Percentiles rank a stretch among this genome's conserved stretches.
Evolutionary conservation across 805 yeast species (phyloP).

Genomic region (Yarrowia sp.): DNA sequence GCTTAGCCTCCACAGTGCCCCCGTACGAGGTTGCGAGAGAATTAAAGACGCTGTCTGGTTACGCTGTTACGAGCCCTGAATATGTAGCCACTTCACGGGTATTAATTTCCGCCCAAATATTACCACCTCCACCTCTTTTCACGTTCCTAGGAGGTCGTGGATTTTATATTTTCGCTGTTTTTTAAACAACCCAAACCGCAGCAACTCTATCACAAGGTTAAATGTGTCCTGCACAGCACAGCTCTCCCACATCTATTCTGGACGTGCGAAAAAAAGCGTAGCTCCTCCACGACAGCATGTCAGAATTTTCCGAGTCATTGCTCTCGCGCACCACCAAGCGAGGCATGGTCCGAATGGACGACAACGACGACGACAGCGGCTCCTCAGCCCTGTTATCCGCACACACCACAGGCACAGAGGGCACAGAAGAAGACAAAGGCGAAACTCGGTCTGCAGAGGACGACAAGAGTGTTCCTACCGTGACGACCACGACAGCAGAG

Average conservation of each 20-base stretch:
- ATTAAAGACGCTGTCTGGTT: too few relatives aligned
- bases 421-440: slow-evolving; percentile 25
- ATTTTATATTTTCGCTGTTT: not conserved
- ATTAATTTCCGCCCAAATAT: too few relatives aligned
- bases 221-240: slow-evolving; percentile 29
- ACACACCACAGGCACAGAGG: slow-evolving; percentile 20
- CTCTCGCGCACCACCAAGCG: slow-evolving; percentile 38
- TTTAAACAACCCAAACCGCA: slow-evolving; percentile 32
- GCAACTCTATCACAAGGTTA: slow-evolving; percentile 30
- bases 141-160: not conserved
- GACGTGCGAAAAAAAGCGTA: not conserved
- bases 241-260: not conserved
- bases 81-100: too few relatives aligned
- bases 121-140: not conserved
- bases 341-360: slow-evolving; percentile 36
- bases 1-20: slow-evolving; percentile 20
- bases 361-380: slow-evolving; percentile 37
- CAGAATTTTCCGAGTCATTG: slow-evolving; percentile 34
- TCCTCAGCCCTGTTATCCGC: slow-evolving; percentile 34
- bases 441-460: slow-evolving; percentile 12
- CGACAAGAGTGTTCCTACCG: slow-evolving; percentile 23
- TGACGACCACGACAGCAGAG: not conserved
- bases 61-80: too few relatives aligned
- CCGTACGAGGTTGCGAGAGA: too few relatives aligned
- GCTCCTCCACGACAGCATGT: slow-evolving; percentile 14